These are phyloP conservation scores for Selaginella moellendorffii DNA, from an alignment of 75 land plant species.

Conservation along the genomic window DNA sequence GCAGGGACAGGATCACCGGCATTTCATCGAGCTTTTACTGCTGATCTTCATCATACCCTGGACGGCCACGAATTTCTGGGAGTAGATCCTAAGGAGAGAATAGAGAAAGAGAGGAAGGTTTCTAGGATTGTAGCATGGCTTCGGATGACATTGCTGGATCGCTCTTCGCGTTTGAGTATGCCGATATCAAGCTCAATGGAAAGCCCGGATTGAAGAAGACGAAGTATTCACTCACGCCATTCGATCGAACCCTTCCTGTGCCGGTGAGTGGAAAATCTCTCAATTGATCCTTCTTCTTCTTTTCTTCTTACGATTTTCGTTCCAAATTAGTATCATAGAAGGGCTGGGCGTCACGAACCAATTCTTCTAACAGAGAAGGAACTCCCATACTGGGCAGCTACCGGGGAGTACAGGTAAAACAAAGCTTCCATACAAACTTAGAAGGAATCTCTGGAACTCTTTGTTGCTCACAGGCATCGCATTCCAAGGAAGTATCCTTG, in stretches of 20 bases:
- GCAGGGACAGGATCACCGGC: no score
- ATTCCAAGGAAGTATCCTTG: conserved; percentile 23
- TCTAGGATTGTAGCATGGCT: no score
- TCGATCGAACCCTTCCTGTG: background rate
- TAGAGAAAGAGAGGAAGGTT: no score
- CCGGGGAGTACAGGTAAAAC: conserved; percentile 17
- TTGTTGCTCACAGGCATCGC: conserved; percentile 15
- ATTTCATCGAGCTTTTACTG: no score
- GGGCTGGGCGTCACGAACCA: conserved; percentile 22
- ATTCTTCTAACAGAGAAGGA: conserved; percentile 14
- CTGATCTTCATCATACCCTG: no score
- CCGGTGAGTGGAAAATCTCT: background rate
- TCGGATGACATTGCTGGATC: background rate
- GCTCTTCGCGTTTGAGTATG: background rate
- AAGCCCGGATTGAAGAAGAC: background rate
- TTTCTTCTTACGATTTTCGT: no score
- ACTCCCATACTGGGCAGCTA: conserved; percentile 26
- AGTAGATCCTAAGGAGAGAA: no score
- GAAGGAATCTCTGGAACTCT: background rate
- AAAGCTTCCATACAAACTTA: background rate
- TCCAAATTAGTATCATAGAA: conserved; percentile 13
- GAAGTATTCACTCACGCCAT: background rate
- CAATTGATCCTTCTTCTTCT: no score
- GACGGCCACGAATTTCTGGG: no score
- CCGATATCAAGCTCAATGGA: background rate